Percentiles rank a stretch among this genome's conserved stretches.
These are phyloP conservation scores for Tetrastigma voinierianum DNA, from an alignment of 164 flowering plant genomes.

Conservation along the genomic window DNA sequence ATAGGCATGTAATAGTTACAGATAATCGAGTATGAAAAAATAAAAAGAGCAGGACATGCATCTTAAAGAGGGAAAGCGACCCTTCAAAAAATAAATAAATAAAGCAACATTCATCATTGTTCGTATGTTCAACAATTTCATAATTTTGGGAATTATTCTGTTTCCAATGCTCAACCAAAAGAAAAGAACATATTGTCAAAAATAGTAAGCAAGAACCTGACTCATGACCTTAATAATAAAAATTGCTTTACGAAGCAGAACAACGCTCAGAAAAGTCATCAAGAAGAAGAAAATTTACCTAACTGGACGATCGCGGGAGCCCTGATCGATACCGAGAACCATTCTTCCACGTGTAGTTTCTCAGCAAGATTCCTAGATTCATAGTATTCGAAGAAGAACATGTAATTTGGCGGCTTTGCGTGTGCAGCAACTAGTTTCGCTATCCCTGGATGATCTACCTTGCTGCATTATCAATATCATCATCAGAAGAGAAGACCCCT, in stretches of 20 bases:
- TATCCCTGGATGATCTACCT: conserved; percentile 77
- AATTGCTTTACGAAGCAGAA: neutral
- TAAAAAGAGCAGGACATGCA: too few species aligned
- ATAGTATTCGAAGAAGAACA: conserved; percentile 76
- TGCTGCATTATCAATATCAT: conserved; percentile 35
- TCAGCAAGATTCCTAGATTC: conserved; percentile 56
- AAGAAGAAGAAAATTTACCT: conserved; percentile 36
- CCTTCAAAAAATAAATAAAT: too few species aligned
- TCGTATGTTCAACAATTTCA: neutral
- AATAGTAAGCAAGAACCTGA: too few species aligned
- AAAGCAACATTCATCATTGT: too few species aligned
- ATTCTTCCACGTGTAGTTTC: conserved; percentile 75
- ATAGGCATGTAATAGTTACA: too few species aligned
- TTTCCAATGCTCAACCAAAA: too few species aligned
- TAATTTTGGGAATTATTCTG: neutral
- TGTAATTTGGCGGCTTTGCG: conserved; percentile 87
- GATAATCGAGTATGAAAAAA: too few species aligned
- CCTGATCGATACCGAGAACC: conserved; percentile 59
- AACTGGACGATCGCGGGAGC: conserved; percentile 46
- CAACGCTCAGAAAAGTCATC: neutral
- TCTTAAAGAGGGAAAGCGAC: too few species aligned
- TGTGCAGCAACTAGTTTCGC: conserved; percentile 79
- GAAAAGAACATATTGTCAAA: too few species aligned
- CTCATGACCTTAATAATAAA: too few species aligned
- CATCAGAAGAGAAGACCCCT: too few species aligned